Percentiles rank a stretch among this genome's conserved stretches.
These are phyloP conservation scores for Fusarium sp. DNA, from an alignment of 2,329 filamentous ascomycete genomes.

Conservation along the genomic window DNA sequence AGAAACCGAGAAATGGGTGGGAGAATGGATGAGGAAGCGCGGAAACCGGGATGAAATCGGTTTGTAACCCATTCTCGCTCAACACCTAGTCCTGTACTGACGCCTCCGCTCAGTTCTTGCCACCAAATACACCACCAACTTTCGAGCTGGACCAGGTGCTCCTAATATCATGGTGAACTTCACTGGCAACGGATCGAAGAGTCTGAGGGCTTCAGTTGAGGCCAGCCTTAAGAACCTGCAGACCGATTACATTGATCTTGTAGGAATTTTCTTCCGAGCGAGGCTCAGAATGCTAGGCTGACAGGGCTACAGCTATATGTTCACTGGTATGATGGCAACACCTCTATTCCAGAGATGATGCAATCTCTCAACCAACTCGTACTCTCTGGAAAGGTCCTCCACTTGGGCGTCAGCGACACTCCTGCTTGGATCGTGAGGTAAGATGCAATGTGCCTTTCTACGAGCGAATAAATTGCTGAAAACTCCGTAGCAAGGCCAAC, in stretches of 20 bases:
- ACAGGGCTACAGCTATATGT: constrained; percentile 58
- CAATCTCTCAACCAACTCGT: constrained; percentile 71
- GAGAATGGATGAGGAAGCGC: constrained; percentile 74
- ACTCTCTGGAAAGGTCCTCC: constrained; percentile 66
- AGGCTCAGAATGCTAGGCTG: neutral
- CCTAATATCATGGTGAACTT: constrained; percentile 60
- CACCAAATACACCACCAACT: constrained; percentile 74
- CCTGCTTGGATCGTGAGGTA: constrained; percentile 73
- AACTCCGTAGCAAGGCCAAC: constrained; percentile 62
- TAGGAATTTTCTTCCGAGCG: constrained; percentile 39
- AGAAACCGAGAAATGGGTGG: constrained; percentile 72
- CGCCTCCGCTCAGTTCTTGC: constrained; percentile 63
- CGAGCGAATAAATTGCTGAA: neutral
- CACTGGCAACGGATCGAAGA: constrained; percentile 70
- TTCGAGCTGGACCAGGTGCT: constrained; percentile 52
- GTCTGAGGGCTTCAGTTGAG: constrained; percentile 63
- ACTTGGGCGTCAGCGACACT: constrained; percentile 73
- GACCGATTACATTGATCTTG: constrained; percentile 75
- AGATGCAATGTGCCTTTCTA: neutral
- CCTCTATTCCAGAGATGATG: constrained; percentile 74
- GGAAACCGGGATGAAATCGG: constrained; percentile 72
- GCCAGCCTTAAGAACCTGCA: constrained; percentile 68
- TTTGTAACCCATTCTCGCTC: constrained; percentile 40
- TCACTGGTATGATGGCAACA: constrained; percentile 75
- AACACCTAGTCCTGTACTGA: neutral